Percentiles rank a stretch among this genome's conserved stretches.
Evolutionary conservation across 2,329 filamentous ascomycete genomes (phyloP).

Genomic region (Sclerotinia sclerotiorum): DNA sequence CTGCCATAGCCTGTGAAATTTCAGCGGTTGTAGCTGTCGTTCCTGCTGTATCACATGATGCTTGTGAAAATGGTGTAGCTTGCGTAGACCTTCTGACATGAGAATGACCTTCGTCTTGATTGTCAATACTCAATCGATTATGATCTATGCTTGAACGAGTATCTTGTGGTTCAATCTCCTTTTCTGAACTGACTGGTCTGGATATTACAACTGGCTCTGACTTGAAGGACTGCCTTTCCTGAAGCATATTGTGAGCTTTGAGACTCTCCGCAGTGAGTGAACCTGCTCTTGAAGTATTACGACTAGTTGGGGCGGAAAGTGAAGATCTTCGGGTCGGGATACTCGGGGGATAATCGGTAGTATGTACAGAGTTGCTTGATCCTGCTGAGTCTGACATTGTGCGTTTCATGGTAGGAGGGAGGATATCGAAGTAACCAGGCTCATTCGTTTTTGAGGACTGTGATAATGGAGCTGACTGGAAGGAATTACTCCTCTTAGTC

Average conservation of each 20-base stretch:
- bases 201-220: slow-evolving; percentile 19
- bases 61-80: slow-evolving; percentile 62
- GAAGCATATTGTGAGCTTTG: slow-evolving; percentile 51
- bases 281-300: slow-evolving; percentile 53
- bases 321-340: slow-evolving; percentile 60
- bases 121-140: slow-evolving; percentile 47
- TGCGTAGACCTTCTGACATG: slow-evolving; percentile 51
- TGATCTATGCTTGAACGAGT: slow-evolving; percentile 46
- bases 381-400: slow-evolving; percentile 39
- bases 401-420: slow-evolving; percentile 32
- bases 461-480: slow-evolving; percentile 49
- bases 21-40: slow-evolving; percentile 53
- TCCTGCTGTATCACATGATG: slow-evolving; percentile 60
- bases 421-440: slow-evolving; percentile 47
- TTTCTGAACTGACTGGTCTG: slow-evolving; percentile 24
- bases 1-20: slow-evolving; percentile 61
- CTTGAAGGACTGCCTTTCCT: slow-evolving; percentile 30
- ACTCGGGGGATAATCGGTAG: slow-evolving; percentile 59
- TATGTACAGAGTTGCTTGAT: slow-evolving; percentile 44
- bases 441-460: slow-evolving; percentile 48
- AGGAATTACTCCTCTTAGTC: slow-evolving; percentile 54
- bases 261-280: slow-evolving; percentile 61
- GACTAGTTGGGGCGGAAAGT: slow-evolving; percentile 61
- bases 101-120: slow-evolving; percentile 41
- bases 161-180: slow-evolving; percentile 27